A percentile compares a stretch with the other conserved stretches of the same genome.
Evolutionary conservation across 345 rosid species (phyloP).

Genomic region (Populus ilicifolia): DNA sequence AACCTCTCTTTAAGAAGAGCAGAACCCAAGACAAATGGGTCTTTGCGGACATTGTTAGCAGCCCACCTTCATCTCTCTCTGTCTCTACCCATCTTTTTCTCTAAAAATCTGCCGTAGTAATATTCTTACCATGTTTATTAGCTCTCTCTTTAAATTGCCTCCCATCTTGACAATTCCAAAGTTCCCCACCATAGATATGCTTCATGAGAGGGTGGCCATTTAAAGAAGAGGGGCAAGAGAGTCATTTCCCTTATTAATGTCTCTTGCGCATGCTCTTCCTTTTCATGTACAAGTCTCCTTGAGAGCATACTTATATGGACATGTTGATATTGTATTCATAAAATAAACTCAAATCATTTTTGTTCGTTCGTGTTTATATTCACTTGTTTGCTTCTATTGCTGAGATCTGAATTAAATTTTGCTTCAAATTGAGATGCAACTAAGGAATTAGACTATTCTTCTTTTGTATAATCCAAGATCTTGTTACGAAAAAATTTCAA

Average conservation of each 20-base stretch:
- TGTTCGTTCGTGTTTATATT: constrained; percentile 4
- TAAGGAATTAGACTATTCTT: neutral
- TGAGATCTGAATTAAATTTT: neutral
- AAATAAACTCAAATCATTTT: constrained; percentile 24
- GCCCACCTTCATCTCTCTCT: constrained; percentile 24
- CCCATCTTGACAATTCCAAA: constrained; percentile 25
- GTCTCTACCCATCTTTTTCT: constrained; percentile 3
- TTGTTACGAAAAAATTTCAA: neutral
- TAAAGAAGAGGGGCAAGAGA: constrained; percentile 7
- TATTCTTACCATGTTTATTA: constrained; percentile 2
- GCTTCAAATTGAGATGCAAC: neutral
- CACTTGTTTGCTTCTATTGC: neutral
- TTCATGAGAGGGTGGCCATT: constrained; percentile 7
- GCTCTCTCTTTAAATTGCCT: neutral
- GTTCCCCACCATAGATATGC: constrained; percentile 17
- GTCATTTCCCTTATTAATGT: neutral
- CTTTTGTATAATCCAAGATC: neutral
- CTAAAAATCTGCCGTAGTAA: neutral
- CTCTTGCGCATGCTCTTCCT: constrained; percentile 14
- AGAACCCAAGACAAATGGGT: constrained; percentile 43
- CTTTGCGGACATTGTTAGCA: constrained; percentile 36
- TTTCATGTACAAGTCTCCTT: constrained; percentile 22
- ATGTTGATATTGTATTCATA: constrained; percentile 23
- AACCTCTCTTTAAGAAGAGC: constrained; percentile 51
- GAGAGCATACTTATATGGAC: constrained; percentile 20